phyloP scores from a whole-genome alignment of 495 filamentous ascomycete species.

The Neurospora sp. region DNA sequence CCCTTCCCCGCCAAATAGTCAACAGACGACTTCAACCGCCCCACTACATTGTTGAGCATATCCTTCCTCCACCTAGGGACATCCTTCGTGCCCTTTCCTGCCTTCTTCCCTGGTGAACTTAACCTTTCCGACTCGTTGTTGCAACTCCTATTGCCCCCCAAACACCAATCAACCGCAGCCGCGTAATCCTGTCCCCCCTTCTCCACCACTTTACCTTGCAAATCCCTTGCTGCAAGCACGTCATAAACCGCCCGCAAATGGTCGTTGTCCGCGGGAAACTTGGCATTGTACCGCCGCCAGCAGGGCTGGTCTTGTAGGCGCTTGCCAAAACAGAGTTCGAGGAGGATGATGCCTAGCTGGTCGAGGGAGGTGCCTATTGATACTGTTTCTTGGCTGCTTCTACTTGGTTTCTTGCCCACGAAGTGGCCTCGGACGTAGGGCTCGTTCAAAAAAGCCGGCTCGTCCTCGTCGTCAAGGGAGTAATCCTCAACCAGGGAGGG shows the following conservation, averaged over 20 bases:
- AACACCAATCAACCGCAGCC: slow-evolving; percentile 28
- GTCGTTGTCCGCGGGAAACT: background rate
- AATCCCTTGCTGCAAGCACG: background rate
- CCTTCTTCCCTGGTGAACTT: no score
- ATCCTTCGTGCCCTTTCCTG: no score
- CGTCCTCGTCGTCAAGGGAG: background rate
- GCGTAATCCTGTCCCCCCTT: slow-evolving; percentile 28
- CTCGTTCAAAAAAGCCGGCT: background rate
- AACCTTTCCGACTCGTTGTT: no score
- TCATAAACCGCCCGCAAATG: background rate
- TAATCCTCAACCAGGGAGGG: no score
- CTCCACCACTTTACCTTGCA: slow-evolving; percentile 13
- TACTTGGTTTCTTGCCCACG: no score
- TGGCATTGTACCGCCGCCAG: background rate
- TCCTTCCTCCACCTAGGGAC: background rate
- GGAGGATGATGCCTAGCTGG: slow-evolving; percentile 20
- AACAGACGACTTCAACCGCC: background rate
- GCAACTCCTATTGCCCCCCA: slow-evolving; percentile 13
- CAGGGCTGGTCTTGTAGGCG: slow-evolving; percentile 13
- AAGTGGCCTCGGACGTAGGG: background rate
- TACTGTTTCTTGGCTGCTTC: background rate
- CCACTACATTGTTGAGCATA: background rate
- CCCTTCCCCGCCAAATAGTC: background rate
- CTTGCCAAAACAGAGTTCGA: slow-evolving; percentile 30
- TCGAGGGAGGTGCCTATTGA: background rate